Evolutionary conservation across 331 rosid genomes (phyloP).

Genomic region (Telfairia occidentalis): DNA sequence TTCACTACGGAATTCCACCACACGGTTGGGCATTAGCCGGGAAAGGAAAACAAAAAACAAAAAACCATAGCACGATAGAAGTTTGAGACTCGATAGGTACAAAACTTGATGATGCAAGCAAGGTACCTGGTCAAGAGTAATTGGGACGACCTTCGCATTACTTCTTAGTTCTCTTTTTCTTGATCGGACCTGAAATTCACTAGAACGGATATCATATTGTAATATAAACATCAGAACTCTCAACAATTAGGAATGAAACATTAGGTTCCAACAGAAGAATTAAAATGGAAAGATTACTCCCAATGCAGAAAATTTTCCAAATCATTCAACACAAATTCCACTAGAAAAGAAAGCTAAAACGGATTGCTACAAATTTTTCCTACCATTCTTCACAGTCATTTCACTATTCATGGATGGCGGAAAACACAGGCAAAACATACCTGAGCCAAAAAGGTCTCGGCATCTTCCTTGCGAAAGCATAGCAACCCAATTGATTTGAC

Average conservation of each 20-base stretch:
- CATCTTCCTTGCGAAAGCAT: constrained; percentile 92
- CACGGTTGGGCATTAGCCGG: neutral
- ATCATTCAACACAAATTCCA: neutral
- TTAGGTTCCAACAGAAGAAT: neutral
- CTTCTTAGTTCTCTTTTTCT: constrained; percentile 55
- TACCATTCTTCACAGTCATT: neutral
- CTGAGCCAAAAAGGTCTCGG: constrained; percentile 83
- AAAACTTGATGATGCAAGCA: neutral
- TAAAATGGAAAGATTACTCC: neutral
- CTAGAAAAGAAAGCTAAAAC: neutral
- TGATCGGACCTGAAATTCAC: constrained; percentile 48
- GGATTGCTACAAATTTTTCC: neutral
- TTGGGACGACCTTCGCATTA: constrained; percentile 64
- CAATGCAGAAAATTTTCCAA: neutral
- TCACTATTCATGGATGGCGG: no score
- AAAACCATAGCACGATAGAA: neutral
- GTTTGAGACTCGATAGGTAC: neutral
- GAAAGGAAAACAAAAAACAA: neutral
- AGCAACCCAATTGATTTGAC: constrained; percentile 78
- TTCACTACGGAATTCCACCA: neutral
- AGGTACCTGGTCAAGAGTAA: constrained; percentile 81
- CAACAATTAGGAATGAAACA: neutral
- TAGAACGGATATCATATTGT: neutral
- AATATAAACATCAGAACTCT: neutral
- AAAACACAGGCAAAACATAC: constrained; percentile 18